These are phyloP conservation scores for Exophiala oligosperma DNA, from an alignment of 2,329 filamentous ascomycete species.

Conservation along the genomic window DNA sequence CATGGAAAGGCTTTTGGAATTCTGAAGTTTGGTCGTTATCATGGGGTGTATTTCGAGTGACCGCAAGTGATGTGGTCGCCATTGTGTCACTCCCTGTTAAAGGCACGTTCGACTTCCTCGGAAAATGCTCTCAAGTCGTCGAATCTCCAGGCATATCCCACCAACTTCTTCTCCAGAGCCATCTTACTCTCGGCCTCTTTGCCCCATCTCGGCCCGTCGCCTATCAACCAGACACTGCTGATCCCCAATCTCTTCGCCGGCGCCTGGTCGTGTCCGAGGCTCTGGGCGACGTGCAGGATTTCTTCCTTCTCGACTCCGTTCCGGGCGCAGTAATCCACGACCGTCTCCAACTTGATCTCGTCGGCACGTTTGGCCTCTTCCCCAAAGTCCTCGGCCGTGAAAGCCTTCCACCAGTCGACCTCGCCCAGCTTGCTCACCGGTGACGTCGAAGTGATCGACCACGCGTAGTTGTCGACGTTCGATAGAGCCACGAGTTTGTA, in stretches of 20 bases:
- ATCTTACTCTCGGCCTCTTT: constrained; percentile 29
- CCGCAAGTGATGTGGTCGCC: background rate
- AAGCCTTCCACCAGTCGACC: constrained; percentile 42
- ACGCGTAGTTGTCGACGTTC: constrained; percentile 57
- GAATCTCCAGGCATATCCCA: constrained; percentile 28
- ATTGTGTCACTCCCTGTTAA: background rate
- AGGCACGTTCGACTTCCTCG: constrained; percentile 14
- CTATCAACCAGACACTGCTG: constrained; percentile 56
- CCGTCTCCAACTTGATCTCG: constrained; percentile 27
- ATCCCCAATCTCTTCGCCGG: constrained; percentile 63
- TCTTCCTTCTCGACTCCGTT: constrained; percentile 58
- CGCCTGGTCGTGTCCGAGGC: constrained; percentile 66
- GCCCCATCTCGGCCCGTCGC: constrained; percentile 28
- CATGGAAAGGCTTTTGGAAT: background rate
- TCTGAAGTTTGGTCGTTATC: no score
- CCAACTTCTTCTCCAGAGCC: constrained; percentile 27
- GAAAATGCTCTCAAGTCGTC: constrained; percentile 24
- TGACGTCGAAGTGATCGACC: constrained; percentile 45
- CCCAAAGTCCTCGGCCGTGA: constrained; percentile 71
- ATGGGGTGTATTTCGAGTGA: no score
- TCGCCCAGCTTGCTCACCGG: constrained; percentile 60
- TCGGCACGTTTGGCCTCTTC: constrained; percentile 46
- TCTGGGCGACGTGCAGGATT: constrained; percentile 69
- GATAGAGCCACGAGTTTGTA: constrained; percentile 60
- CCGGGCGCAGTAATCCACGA: constrained; percentile 55